These are phyloP conservation scores for Lactarius indigo DNA, from an alignment of 768 basidiomycete genomes.

Conservation along the genomic window DNA sequence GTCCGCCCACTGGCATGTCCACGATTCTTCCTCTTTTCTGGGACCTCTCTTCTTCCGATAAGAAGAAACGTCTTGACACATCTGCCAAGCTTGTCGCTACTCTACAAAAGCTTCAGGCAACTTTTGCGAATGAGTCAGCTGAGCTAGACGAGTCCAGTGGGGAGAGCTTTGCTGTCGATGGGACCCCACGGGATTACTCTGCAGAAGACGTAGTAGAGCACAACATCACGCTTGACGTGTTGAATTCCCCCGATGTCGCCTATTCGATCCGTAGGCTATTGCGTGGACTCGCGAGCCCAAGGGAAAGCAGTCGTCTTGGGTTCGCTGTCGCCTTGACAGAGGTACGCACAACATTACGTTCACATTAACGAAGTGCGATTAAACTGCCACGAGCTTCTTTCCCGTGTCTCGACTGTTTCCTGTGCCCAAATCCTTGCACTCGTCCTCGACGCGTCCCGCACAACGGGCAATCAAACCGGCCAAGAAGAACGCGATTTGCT, in stretches of 20 bases:
- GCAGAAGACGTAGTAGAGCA: slow-evolving; percentile 41
- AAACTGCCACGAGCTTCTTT: slow-evolving; percentile 56
- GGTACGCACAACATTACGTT: slow-evolving; percentile 43
- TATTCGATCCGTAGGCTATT: slow-evolving; percentile 88
- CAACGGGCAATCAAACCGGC: slow-evolving; percentile 73
- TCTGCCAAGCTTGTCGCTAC: slow-evolving; percentile 79
- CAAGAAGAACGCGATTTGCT: slow-evolving; percentile 91
- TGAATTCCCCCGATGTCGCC: slow-evolving; percentile 87
- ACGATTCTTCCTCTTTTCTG: slow-evolving; percentile 93
- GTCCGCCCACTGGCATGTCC: slow-evolving; percentile 46
- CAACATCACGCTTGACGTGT: slow-evolving; percentile 51
- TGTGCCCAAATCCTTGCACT: slow-evolving; percentile 75
- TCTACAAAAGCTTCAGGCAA: slow-evolving; percentile 81
- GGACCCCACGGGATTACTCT: slow-evolving; percentile 32
- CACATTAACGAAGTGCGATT: slow-evolving; percentile 14
- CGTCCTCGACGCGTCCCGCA: slow-evolving; percentile 66
- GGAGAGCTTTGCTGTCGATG: slow-evolving; percentile 1
- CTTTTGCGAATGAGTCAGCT: slow-evolving; percentile 47
- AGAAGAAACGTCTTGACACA: slow-evolving; percentile 77
- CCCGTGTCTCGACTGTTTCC: slow-evolving; percentile 72
- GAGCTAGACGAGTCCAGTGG: slow-evolving; percentile 33
- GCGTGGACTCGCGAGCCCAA: slow-evolving; percentile 84
- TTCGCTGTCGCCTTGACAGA: slow-evolving; percentile 96
- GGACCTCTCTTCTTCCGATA: slow-evolving; percentile 80
- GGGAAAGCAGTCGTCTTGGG: slow-evolving; percentile 90